phyloP scores from a whole-genome alignment of 495 filamentous ascomycete species.

The Podospora bellae-mahoneyi region DNA sequence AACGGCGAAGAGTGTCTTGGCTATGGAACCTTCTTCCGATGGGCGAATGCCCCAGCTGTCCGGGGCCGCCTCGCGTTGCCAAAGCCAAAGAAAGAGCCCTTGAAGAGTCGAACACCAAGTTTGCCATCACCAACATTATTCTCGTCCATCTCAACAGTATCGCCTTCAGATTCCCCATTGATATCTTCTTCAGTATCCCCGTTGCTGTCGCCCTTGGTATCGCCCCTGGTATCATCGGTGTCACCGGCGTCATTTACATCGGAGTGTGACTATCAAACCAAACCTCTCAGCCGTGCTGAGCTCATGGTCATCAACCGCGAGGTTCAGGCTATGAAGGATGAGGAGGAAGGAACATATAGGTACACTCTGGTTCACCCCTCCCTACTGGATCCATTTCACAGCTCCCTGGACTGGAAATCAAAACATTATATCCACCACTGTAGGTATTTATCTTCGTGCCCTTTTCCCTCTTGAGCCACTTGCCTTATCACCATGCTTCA shows the following conservation, averaged over 20 bases:
- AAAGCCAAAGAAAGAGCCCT: neutral
- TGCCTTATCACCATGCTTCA: neutral
- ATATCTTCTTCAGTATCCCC: no score
- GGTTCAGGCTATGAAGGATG: neutral
- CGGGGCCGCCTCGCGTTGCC: slow-evolving; percentile 36
- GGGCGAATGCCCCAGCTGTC: slow-evolving; percentile 41
- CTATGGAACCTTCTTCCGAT: slow-evolving; percentile 41
- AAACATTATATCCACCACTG: slow-evolving; percentile 52
- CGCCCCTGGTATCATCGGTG: neutral
- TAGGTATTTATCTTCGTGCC: slow-evolving; percentile 25
- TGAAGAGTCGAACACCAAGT: neutral
- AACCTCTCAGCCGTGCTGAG: slow-evolving; percentile 14
- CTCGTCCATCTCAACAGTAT: neutral
- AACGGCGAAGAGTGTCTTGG: slow-evolving; percentile 48
- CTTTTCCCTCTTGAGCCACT: neutral
- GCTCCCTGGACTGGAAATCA: slow-evolving; percentile 34
- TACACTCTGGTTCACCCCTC: neutral
- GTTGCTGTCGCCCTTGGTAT: no score
- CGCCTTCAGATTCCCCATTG: neutral
- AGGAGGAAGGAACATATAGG: neutral
- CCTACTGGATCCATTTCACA: slow-evolving; percentile 41
- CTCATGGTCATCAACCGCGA: slow-evolving; percentile 7
- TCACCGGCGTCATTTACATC: neutral
- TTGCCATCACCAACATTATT: neutral
- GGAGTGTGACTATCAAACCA: slow-evolving; percentile 11